Conservation (phyloP, 352 stramenopile genomes). For the Globisporangium uncinulatum region DNA sequence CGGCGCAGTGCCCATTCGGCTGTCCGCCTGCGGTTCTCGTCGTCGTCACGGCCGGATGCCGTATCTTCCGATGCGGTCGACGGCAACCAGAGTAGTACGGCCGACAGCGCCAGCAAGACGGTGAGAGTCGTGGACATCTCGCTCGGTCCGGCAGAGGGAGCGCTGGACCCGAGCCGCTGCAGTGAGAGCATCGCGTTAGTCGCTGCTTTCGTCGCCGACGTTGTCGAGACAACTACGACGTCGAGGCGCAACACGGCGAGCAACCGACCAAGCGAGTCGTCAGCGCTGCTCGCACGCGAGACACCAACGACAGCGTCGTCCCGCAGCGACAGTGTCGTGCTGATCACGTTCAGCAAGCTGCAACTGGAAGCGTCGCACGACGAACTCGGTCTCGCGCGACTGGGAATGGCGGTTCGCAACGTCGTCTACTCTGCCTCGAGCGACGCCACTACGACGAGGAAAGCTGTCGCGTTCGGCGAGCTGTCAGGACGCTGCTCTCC, state of each 20-base stretch:
- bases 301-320: background rate
- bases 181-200: slow-evolving; percentile 9
- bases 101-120: background rate
- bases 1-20: slow-evolving; percentile 59
- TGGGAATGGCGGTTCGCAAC: slow-evolving; percentile 9
- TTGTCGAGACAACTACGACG: background rate
- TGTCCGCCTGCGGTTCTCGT: slow-evolving; percentile 32
- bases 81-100: background rate
- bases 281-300: background rate
- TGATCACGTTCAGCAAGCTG: slow-evolving; percentile 31
- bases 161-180: slow-evolving; percentile 7
- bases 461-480: slow-evolving; percentile 3
- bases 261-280: background rate
- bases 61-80: background rate
- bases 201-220: slow-evolving; percentile 8
- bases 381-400: background rate
- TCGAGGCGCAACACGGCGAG: background rate
- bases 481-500: slow-evolving; percentile 6
- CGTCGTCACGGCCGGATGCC: background rate
- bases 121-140: slow-evolving; percentile 13
- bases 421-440: slow-evolving; percentile 5
- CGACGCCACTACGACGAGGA: background rate
- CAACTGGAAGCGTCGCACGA: slow-evolving; percentile 15
- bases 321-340: slow-evolving; percentile 6
- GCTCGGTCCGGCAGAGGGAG: slow-evolving; percentile 9